Percentiles rank a stretch among this genome's conserved stretches.
These are phyloP conservation scores for Camellia japonica DNA, from an alignment of 148 eudicot species.

Conservation along the genomic window DNA sequence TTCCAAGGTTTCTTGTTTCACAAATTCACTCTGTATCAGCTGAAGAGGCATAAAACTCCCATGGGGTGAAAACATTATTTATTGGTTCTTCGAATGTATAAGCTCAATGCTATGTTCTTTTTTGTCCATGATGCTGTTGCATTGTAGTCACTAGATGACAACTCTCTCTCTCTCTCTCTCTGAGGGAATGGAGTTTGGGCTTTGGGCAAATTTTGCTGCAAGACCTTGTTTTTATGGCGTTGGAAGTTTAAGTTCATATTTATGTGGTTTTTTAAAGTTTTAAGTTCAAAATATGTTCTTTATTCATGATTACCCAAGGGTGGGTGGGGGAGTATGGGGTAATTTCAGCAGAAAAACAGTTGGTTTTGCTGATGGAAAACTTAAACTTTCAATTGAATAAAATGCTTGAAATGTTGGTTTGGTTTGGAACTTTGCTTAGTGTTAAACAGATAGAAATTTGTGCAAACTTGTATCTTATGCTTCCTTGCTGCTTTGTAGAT, in stretches of 20 bases:
- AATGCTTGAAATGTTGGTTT: background rate
- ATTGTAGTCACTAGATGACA: too few relatives aligned
- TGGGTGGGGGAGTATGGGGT: background rate
- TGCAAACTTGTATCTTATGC: background rate
- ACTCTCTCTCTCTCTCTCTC: background rate
- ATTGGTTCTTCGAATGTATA: background rate
- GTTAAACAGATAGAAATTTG: background rate
- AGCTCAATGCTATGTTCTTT: background rate
- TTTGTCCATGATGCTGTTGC: too few relatives aligned
- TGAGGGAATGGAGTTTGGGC: background rate
- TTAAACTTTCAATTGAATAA: background rate
- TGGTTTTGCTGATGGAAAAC: too few relatives aligned
- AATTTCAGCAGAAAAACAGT: background rate
- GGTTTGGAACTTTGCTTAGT: background rate
- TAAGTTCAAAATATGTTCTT: background rate
- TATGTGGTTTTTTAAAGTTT: background rate
- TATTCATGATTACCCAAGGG: background rate
- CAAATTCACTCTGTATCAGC: background rate
- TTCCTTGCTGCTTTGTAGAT: background rate
- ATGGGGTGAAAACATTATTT: background rate
- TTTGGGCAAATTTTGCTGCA: background rate
- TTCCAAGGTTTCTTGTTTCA: background rate
- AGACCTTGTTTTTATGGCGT: background rate
- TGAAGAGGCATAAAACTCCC: background rate
- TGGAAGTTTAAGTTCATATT: background rate